Evolutionary conservation across 495 filamentous ascomycete species (phyloP).

Genomic region (Penicillium manginii): DNA sequence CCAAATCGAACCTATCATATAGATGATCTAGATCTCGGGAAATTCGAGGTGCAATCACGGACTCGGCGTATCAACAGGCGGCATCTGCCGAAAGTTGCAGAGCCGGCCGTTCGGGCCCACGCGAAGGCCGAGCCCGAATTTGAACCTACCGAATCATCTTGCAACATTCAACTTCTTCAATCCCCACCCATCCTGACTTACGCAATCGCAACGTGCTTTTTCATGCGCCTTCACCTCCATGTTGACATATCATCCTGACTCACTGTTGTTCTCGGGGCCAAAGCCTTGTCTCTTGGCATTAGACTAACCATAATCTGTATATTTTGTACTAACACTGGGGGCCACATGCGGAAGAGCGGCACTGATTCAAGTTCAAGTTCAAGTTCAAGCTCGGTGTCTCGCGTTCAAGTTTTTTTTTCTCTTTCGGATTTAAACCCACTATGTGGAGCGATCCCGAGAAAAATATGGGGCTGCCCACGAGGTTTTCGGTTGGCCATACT

Average conservation of each 20-base stretch:
- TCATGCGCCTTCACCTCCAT: neutral
- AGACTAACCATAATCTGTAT: neutral
- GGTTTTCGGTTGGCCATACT: neutral
- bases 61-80: constrained; percentile 14
- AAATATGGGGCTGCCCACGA: constrained; percentile 9
- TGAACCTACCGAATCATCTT: constrained; percentile 1
- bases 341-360: neutral
- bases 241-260: neutral
- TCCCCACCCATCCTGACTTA: constrained; percentile 3
- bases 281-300: neutral
- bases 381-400: neutral
- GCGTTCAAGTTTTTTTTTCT: no score
- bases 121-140: constrained; percentile 11
- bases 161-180: neutral
- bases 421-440: constrained; percentile 9
- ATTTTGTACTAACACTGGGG: neutral
- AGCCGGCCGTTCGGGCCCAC: constrained; percentile 14
- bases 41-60: no score
- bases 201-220: constrained; percentile 4
- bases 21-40: no score
- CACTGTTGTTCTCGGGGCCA: neutral
- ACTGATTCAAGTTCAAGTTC: neutral
- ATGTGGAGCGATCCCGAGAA: constrained; percentile 14
- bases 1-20: no score
- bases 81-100: constrained; percentile 3